Conservation (phyloP, 2,329 filamentous ascomycete genomes). For the Clathrospora elynae region DNA sequence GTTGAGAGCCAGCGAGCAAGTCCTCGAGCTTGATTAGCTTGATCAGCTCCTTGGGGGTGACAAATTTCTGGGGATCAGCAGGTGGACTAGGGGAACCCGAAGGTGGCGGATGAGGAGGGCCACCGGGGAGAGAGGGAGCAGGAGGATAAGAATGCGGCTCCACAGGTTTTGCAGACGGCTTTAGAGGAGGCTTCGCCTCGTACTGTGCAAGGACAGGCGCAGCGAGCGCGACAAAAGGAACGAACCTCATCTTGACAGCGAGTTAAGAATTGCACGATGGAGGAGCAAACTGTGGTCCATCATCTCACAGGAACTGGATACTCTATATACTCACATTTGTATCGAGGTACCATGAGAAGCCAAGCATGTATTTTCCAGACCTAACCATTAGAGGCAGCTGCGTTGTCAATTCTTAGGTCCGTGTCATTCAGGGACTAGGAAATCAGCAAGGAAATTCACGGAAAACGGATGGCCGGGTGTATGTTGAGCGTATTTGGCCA, state of each 20-base stretch:
- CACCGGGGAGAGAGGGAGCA: too few species aligned
- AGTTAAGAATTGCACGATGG: conserved; percentile 9
- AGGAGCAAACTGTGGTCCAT: conserved; percentile 14
- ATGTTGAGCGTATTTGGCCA: conserved; percentile 20
- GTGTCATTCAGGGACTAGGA: conserved; percentile 25
- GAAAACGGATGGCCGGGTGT: conserved; percentile 19
- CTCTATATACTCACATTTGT: conserved; percentile 29
- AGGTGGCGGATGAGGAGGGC: too few species aligned
- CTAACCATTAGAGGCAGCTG: conserved; percentile 36
- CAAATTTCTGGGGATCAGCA: conserved; percentile 14
- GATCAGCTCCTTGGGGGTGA: conserved; percentile 29
- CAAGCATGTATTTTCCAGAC: background rate
- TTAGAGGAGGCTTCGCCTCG: conserved; percentile 11
- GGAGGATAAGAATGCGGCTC: too few species aligned
- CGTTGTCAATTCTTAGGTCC: conserved; percentile 2
- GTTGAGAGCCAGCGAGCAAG: conserved; percentile 40
- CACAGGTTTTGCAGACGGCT: conserved; percentile 7
- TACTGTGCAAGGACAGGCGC: conserved; percentile 26
- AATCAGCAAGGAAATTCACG: conserved; percentile 9
- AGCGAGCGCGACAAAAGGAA: conserved; percentile 34
- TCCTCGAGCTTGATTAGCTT: conserved; percentile 40
- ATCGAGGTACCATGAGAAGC: conserved; percentile 11
- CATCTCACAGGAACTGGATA: background rate
- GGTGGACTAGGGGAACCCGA: too few species aligned
- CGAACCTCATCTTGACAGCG: conserved; percentile 36